Conservation (phyloP, 2,329 filamentous ascomycete species). For the Chaetothyriales sp. region DNA sequence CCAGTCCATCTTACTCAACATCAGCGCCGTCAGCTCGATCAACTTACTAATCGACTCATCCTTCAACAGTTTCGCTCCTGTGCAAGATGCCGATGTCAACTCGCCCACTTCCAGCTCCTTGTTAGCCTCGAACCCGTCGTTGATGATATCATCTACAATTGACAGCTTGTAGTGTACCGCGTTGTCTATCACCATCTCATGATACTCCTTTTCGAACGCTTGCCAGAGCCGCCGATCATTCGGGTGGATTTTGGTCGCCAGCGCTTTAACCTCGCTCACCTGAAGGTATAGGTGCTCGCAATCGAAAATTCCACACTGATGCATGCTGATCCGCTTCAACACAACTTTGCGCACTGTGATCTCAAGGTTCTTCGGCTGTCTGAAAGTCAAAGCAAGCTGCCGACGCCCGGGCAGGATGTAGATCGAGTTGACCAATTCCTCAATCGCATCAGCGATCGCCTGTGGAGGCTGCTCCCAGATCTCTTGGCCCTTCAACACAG, state of each 20-base stretch:
- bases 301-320: conserved; percentile 19
- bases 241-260: conserved; percentile 17
- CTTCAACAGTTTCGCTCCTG: conserved; percentile 19
- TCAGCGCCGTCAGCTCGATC: conserved; percentile 21
- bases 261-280: conserved; percentile 26
- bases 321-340: conserved; percentile 6
- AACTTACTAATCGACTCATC: conserved; percentile 10
- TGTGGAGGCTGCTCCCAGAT: conserved; percentile 16
- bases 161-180: conserved; percentile 28
- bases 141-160: conserved; percentile 23
- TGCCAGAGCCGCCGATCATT: conserved; percentile 18
- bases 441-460: conserved; percentile 19
- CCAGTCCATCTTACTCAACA: conserved; percentile 26
- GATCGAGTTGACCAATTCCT: conserved; percentile 22
- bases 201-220: conserved; percentile 16
- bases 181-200: conserved; percentile 21
- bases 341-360: conserved; percentile 10
- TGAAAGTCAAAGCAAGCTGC: conserved; percentile 19
- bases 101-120: conserved; percentile 22
- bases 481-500: conserved; percentile 19
- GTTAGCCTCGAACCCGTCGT: conserved; percentile 22
- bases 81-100: conserved; percentile 20
- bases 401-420: conserved; percentile 20
- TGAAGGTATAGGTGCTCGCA: conserved; percentile 15
- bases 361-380: conserved; percentile 15